phyloP scores from a whole-genome alignment of 2,329 filamentous ascomycete genomes.

The Diaporthe humulicola region DNA sequence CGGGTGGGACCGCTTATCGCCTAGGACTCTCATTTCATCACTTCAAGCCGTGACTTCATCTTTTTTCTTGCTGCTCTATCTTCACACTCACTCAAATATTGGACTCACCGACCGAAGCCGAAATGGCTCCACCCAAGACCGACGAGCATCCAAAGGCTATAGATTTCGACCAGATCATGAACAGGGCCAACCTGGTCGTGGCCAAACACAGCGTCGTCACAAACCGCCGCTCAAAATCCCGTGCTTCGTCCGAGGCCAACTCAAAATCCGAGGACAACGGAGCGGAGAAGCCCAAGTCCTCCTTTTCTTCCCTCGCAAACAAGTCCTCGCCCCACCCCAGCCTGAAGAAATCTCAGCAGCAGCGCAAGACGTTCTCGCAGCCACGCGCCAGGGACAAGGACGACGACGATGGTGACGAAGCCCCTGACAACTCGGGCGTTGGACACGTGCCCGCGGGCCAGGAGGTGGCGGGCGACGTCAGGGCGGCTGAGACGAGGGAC shows the following conservation, averaged over 20 bases:
- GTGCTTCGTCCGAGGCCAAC: conserved; percentile 38
- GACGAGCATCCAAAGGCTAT: conserved; percentile 51
- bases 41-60: not conserved
- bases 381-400: conserved; percentile 43
- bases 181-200: conserved; percentile 57
- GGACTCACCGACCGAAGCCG: not conserved
- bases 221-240: not conserved
- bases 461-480: conserved; percentile 42
- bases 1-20: conserved; percentile 7
- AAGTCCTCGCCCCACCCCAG: conserved; percentile 4
- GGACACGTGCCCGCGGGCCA: conserved; percentile 52
- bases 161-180: conserved; percentile 55
- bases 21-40: not conserved
- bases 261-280: conserved; percentile 2
- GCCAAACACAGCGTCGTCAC: conserved; percentile 50
- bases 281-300: conserved; percentile 34
- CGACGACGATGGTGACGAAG: conserved; percentile 42
- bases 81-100: not conserved
- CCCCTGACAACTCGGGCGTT: conserved; percentile 55
- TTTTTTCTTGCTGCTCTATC: not conserved
- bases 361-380: conserved; percentile 15
- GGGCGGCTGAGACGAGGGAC: conserved; percentile 45
- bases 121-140: conserved; percentile 25
- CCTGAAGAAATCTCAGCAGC: not conserved
- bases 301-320: conserved; percentile 41